phyloP scores from a whole-genome alignment of 371 early-diverging fungal genomes.

The Mucor indicus region DNA sequence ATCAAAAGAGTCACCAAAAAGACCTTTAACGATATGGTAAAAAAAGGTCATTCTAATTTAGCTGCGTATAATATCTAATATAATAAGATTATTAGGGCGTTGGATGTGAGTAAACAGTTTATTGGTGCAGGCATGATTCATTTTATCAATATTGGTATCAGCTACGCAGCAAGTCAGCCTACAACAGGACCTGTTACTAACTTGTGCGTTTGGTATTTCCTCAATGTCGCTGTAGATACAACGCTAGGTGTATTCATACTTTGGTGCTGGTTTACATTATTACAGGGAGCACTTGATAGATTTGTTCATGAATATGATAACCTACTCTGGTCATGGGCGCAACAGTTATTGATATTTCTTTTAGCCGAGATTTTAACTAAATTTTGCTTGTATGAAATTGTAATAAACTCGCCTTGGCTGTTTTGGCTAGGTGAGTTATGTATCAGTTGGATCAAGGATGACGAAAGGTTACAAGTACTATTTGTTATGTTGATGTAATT shows the following conservation, averaged over 20 bases:
- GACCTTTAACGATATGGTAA: conserved; percentile 60
- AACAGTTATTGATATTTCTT: conserved; percentile 31
- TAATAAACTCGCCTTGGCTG: conserved; percentile 24
- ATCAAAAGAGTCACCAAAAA: conserved; percentile 54
- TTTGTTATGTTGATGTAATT: conserved; percentile 47
- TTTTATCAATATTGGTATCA: conserved; percentile 53
- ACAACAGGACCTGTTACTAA: conserved; percentile 37
- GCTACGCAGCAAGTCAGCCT: conserved; percentile 43
- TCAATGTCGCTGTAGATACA: conserved; percentile 64
- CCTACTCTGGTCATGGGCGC: conserved; percentile 17
- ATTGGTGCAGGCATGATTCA: conserved; percentile 60
- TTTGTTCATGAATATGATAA: conserved; percentile 6
- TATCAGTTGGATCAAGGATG: conserved; percentile 22
- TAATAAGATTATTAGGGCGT: conserved; percentile 37
- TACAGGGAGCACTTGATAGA: conserved; percentile 15
- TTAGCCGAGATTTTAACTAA: conserved; percentile 29
- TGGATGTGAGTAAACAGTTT: conserved; percentile 65
- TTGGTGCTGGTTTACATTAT: conserved; percentile 34
- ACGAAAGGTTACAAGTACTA: conserved; percentile 29
- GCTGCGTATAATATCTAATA: background rate
- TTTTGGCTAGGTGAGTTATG: conserved; percentile 33
- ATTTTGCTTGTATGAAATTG: conserved; percentile 29
- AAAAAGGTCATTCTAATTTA: background rate
- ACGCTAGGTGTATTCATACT: conserved; percentile 63
- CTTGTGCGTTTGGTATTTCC: conserved; percentile 64